Evolutionary conservation across 2,329 filamentous ascomycete species (phyloP).

Genomic region (Sordariomycetes sp.): DNA sequence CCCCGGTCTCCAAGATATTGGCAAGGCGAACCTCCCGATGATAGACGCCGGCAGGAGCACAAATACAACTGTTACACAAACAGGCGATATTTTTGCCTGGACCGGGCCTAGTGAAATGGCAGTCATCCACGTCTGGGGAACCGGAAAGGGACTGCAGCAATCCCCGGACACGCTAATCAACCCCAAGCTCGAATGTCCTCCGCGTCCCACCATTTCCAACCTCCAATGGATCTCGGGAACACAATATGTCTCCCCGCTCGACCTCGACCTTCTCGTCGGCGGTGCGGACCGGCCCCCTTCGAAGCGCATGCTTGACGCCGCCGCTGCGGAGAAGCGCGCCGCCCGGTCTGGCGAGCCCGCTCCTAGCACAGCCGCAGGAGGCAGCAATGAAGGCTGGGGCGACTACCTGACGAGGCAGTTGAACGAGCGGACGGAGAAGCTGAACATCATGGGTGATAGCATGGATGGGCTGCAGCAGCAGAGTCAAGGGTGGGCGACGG

Average conservation of each 20-base stretch:
- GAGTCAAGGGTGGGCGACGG: constrained; percentile 76
- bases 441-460: constrained; percentile 72
- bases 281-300: constrained; percentile 81
- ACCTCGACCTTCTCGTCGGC: constrained; percentile 85
- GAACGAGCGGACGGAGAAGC: constrained; percentile 81
- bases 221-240: constrained; percentile 95
- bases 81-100: constrained; percentile 82
- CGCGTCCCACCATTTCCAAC: constrained; percentile 87
- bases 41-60: constrained; percentile 66
- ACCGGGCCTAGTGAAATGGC: constrained; percentile 79
- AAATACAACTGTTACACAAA: constrained; percentile 61
- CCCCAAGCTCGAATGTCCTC: constrained; percentile 60
- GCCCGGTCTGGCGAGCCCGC: constrained; percentile 24
- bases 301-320: constrained; percentile 77
- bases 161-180: constrained; percentile 72
- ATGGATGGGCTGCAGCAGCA: constrained; percentile 77
- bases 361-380: constrained; percentile 13
- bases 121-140: constrained; percentile 77
- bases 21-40: constrained; percentile 54
- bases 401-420: constrained; percentile 81
- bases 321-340: constrained; percentile 63
- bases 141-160: constrained; percentile 53
- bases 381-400: constrained; percentile 54
- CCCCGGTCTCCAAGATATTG: constrained; percentile 81
- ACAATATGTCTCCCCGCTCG: constrained; percentile 76